Conservation (phyloP, 1,284 basidiomycete species). For the Cutaneotrichosporon dermatis region DNA sequence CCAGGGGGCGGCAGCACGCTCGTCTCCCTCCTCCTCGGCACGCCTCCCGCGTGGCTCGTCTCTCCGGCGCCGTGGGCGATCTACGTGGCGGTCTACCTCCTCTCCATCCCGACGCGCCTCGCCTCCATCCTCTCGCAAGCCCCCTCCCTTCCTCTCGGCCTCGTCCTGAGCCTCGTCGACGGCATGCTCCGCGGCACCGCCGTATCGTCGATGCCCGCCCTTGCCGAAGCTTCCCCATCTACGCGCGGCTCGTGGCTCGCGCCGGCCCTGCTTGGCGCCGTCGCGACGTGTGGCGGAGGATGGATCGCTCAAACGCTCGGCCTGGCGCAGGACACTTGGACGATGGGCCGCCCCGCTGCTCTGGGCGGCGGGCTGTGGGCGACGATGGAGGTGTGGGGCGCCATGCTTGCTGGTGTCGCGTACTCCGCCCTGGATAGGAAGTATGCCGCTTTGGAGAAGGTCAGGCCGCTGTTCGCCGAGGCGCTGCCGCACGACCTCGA, state of each 20-base stretch:
- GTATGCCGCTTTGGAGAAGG: conserved; percentile 7
- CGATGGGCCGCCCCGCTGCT: conserved; percentile 26
- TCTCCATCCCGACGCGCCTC: conserved; percentile 31
- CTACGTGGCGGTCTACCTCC: conserved; percentile 31
- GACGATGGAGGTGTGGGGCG: conserved; percentile 41
- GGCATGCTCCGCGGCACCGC: conserved; percentile 33
- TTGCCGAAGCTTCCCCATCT: conserved; percentile 5
- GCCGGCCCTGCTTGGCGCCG: conserved; percentile 28
- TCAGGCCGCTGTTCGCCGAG: conserved; percentile 7
- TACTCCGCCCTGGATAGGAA: conserved; percentile 24
- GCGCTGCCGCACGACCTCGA: conserved; percentile 5
- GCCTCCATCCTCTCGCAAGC: conserved; percentile 21
- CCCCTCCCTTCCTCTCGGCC: conserved; percentile 30
- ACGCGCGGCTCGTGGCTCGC: conserved; percentile 21
- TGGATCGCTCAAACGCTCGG: conserved; percentile 33
- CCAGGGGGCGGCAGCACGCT: conserved; percentile 44
- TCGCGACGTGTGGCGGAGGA: conserved; percentile 37
- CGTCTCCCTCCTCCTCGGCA: conserved; percentile 31
- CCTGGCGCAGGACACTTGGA: conserved; percentile 28
- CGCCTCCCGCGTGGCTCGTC: conserved; percentile 42
- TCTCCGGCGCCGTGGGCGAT: conserved; percentile 38
- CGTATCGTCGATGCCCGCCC: conserved; percentile 24
- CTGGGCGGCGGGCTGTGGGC: conserved; percentile 29
- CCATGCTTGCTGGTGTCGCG: conserved; percentile 22
- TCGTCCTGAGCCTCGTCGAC: conserved; percentile 31